These are phyloP conservation scores for Parafenestella ontariensis DNA, from an alignment of 2,329 filamentous ascomycete genomes.

Conservation along the genomic window DNA sequence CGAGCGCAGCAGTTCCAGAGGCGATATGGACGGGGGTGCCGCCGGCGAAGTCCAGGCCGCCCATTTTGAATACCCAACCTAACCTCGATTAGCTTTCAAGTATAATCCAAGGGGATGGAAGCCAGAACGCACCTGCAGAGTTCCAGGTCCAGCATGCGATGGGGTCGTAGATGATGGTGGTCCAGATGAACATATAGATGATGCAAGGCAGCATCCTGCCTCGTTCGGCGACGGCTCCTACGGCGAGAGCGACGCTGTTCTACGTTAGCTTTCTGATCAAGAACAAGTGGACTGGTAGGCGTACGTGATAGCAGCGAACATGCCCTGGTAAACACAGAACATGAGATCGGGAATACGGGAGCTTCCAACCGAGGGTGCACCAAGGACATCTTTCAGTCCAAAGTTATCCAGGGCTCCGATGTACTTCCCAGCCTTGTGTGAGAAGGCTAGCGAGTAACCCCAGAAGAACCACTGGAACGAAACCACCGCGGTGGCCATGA, in stretches of 20 bases:
- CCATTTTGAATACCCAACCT: conserved; percentile 83
- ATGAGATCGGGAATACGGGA: conserved; percentile 78
- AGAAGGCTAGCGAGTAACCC: conserved; percentile 86
- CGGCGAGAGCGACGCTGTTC: conserved; percentile 76
- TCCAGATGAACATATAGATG: conserved; percentile 93
- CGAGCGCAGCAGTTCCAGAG: conserved; percentile 81
- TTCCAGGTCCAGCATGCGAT: conserved; percentile 98
- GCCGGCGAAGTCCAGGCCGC: conserved; percentile 86
- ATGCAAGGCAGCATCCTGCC: conserved; percentile 88
- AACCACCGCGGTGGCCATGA: conserved; percentile 80
- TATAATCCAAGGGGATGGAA: too few relatives aligned
- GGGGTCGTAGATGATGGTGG: conserved; percentile 87
- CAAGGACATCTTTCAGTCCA: conserved; percentile 78
- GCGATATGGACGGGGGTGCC: conserved; percentile 90
- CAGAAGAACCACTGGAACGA: conserved; percentile 97
- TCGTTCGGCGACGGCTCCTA: conserved; percentile 84
- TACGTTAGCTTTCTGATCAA: conserved; percentile 2
- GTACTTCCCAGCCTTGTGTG: conserved; percentile 75
- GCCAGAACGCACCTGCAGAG: too few relatives aligned
- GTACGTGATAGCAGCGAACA: conserved; percentile 88
- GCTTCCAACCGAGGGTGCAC: conserved; percentile 76
- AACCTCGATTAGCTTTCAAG: too few relatives aligned
- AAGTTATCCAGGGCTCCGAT: conserved; percentile 83
- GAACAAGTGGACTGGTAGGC: conserved; percentile 38
- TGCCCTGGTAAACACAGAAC: conserved; percentile 86